Evolutionary conservation across 345 rosid species (phyloP).

Genomic region (Eucalyptus pauciflora): DNA sequence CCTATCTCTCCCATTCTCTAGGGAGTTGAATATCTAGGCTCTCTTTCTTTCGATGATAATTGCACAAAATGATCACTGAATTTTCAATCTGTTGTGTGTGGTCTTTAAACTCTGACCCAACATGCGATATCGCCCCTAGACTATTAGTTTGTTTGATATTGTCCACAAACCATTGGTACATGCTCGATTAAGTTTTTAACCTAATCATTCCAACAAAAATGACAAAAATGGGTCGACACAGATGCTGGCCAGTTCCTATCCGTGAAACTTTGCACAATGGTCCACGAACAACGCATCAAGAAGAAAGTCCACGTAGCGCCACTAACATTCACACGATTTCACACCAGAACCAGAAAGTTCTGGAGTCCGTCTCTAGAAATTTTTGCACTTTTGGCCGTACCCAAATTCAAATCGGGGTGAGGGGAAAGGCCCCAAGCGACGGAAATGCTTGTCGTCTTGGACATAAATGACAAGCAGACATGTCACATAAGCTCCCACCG

Average conservation of each 20-base stretch:
- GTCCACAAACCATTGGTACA: not conserved
- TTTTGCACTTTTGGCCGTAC: not conserved
- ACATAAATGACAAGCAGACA: not conserved
- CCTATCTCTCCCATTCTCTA: not conserved
- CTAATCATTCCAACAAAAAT: not conserved
- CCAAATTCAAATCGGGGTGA: not conserved
- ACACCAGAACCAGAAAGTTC: not conserved
- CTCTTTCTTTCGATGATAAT: not conserved
- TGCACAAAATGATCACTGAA: rapidly evolving
- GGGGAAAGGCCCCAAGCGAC: not conserved
- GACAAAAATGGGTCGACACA: not conserved
- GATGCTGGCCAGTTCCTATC: not conserved
- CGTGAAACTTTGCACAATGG: not conserved
- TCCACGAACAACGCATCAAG: not conserved
- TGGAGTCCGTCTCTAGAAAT: not conserved
- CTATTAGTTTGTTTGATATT: not conserved
- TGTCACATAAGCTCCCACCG: not conserved
- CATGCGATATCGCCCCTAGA: rapidly evolving
- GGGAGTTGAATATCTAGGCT: not conserved
- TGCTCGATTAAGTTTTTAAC: not conserved
- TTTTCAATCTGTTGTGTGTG: not conserved
- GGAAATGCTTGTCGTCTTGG: not conserved
- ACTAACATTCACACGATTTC: not conserved
- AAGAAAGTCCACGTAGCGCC: not conserved
- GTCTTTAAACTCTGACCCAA: not conserved